Evolutionary conservation across 345 rosid genomes (phyloP), one percentile per base, ranked within the genome.

Genomic region (Hypericum perforatum): DNA sequence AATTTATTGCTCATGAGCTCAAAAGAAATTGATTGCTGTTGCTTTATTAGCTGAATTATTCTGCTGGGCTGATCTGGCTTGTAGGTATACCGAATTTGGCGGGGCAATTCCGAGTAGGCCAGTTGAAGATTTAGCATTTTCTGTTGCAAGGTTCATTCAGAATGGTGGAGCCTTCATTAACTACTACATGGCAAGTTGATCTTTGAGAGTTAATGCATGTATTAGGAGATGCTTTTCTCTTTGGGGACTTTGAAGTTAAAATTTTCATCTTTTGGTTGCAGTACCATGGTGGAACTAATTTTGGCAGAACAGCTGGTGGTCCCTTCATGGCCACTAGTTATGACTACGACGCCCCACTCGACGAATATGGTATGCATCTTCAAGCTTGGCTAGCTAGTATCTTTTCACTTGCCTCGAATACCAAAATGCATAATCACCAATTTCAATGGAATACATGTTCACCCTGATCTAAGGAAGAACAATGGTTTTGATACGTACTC

Each of bases 231-330:
- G 16, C 7, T 16, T 16, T 29, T 47, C 54, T 5, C 7, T 12
- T 43, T 44, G 0, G 0, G n/a, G 39, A 10, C 16, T 7, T 49
- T 0, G 7, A 5, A 0, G 2, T 6, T 6, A 52, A 43, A 22
- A 0, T 58, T 6, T 16, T 7, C 52, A 29, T 12, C 5, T 43
- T 54, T 46, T 8, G 45, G 43, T 36, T 63, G 53, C 52, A 85
- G 86, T 85, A 79, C 14, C 86, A 79, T 16, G 94, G 94, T 16
- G 94, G 94, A 7, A 85, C 81, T 8, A 82, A 82, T 48, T 82
- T 79, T 57, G 84, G 81, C 36, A 74, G 79, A 57, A 72, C 70
- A 7, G 65, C 85, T 0, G 89, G 89, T 9, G 94, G 86, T 53
- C 89, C 84, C 54, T 79, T 77, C 50, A 72, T 79, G n/a, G 76